Percentiles rank a stretch among this genome's conserved stretches.
These are phyloP conservation scores for Psilocybe cubensis DNA, from an alignment of 768 basidiomycete species.

Conservation along the genomic window DNA sequence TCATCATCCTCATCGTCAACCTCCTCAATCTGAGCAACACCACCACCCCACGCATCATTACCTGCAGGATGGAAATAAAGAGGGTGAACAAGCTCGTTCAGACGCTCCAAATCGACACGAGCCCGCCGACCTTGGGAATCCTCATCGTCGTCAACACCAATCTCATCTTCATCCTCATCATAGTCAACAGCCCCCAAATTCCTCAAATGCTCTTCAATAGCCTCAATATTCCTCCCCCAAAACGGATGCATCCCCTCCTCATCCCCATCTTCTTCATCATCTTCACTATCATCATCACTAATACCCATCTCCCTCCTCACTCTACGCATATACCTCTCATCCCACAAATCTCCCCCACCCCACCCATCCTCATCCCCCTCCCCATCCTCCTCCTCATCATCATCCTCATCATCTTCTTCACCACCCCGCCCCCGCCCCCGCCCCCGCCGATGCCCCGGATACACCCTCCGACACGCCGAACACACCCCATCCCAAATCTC, in stretches of 20 bases:
- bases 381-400: constrained; percentile 1
- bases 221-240: too few species aligned
- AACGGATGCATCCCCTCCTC: too few species aligned
- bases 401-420: constrained; percentile 38
- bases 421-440: constrained; percentile 38
- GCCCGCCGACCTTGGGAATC: background rate
- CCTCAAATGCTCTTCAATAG: background rate
- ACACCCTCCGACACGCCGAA: constrained; percentile 59
- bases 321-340: background rate
- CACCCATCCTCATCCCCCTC: too few species aligned
- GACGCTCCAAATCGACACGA: too few species aligned
- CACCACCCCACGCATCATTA: background rate
- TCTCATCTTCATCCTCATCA: background rate
- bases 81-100: background rate
- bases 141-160: constrained; percentile 7
- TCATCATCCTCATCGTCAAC: constrained; percentile 17
- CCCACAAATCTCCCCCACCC: too few species aligned
- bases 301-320: background rate
- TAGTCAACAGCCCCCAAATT: constrained; percentile 4
- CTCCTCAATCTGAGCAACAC: constrained; percentile 11
- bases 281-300: background rate
- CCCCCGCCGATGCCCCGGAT: constrained; percentile 52
- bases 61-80: background rate
- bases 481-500: constrained; percentile 78
- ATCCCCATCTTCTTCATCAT: too few species aligned